Conservation (phyloP, 2,329 filamentous ascomycete species). For the Aplosporella prunicola region DNA sequence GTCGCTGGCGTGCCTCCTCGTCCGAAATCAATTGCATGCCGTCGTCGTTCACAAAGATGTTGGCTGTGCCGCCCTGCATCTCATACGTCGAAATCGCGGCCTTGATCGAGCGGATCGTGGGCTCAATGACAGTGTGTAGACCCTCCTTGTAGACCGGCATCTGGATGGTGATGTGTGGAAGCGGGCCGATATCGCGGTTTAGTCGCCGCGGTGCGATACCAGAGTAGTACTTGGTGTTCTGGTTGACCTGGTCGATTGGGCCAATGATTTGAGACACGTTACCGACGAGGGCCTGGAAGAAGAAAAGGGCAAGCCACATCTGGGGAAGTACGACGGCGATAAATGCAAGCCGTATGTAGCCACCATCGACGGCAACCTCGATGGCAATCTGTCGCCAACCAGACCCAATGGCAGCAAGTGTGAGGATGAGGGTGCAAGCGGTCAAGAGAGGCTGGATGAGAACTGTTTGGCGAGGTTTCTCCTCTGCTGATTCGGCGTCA, state of each 20-base stretch:
- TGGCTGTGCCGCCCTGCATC: slow-evolving; percentile 66
- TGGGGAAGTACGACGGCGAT: slow-evolving; percentile 44
- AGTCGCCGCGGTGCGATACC: slow-evolving; percentile 32
- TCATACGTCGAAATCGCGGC: slow-evolving; percentile 69
- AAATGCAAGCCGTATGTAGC: slow-evolving; percentile 47
- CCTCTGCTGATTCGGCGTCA: slow-evolving; percentile 33
- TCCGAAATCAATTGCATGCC: slow-evolving; percentile 56
- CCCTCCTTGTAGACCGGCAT: slow-evolving; percentile 36
- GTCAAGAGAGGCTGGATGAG: slow-evolving; percentile 49
- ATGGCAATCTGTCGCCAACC: slow-evolving; percentile 49
- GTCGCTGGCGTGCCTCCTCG: slow-evolving; percentile 36
- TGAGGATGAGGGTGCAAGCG: slow-evolving; percentile 43
- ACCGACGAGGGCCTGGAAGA: slow-evolving; percentile 37
- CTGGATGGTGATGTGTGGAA: slow-evolving; percentile 48
- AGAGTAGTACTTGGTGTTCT: slow-evolving; percentile 40
- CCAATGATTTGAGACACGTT: slow-evolving; percentile 35
- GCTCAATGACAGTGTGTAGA: slow-evolving; percentile 50
- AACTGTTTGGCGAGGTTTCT: slow-evolving; percentile 40
- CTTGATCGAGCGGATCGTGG: slow-evolving; percentile 70
- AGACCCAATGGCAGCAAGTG: slow-evolving; percentile 44
- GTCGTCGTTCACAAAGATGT: slow-evolving; percentile 69
- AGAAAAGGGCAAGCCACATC: slow-evolving; percentile 49
- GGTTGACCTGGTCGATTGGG: slow-evolving; percentile 34
- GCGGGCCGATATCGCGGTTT: slow-evolving; percentile 22
- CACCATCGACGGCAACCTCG: slow-evolving; percentile 45